Base-by-base conservation (phyloP, 2,329 filamentous ascomycete species). In the Ceratocystis eucalypticola region DNA sequence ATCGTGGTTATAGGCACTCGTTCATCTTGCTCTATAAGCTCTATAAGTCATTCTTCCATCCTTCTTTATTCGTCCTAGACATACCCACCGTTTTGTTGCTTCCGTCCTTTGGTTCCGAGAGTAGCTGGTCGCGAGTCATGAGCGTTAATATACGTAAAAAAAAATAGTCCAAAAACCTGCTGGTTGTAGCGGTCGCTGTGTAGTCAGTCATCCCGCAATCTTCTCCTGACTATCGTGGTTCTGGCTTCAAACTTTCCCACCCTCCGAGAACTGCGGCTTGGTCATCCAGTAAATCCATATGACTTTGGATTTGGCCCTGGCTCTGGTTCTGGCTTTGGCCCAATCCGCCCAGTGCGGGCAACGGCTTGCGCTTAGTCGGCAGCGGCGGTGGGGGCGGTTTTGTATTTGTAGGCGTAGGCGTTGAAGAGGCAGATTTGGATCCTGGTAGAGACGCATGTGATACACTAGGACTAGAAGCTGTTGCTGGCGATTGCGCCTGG, bases 221-320 rank as follows among this genome's bases (percentile, higher is more conserved):
- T 25, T 28, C 7, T 53, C 20, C 25, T 28, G 37, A 10, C 48
- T 50, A 53, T 53, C 48, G 48, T 25, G 48, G 8, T 22, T 67
- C 62, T 30, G 82, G 82, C 71, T 81, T 81, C 71, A 84, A 70
- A 3, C 81, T 80, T 71, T 84, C 80, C 81, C 82, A 84, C 25
- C 79, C 77, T 12, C 79, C 78, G 73, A 83, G 75, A 46, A 79
- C 79, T 45, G 74, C 74, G n/a, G 71, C 73, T 22, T 74, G 76
- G 57, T 82, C 80, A 55, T 77, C 78, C 41, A 82, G 71, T 59
- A 82, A 75, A 69, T 82, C 82, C 20, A 82, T 71, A 55, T 72
- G 4, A 74, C 72, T 41, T 53, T 66, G 68, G 71, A 63, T 66
- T 62, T 30, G 62, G 68, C 30, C 69, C 70, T 33, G 72, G 73